phyloP scores from a whole-genome alignment of 164 flowering plant genomes.

The Tinospora cordifolia region DNA sequence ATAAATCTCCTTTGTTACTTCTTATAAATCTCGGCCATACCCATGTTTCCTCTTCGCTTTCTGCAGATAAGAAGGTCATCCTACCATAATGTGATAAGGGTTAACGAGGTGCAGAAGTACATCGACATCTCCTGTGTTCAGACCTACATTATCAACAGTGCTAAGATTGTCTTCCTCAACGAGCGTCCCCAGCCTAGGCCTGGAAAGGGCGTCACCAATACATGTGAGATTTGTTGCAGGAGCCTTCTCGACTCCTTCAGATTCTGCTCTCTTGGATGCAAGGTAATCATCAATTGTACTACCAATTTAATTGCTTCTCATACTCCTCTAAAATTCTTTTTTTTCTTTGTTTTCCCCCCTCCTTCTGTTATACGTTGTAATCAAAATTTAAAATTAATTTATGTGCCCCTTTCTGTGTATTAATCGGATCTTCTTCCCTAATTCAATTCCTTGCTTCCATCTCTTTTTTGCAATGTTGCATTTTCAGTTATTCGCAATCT shows the following conservation, averaged over 20 bases:
- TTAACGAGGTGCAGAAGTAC: constrained; percentile 60
- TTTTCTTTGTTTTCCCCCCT: too few relatives aligned
- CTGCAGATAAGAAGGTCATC: constrained; percentile 71
- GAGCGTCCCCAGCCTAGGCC: constrained; percentile 71
- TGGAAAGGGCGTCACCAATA: constrained; percentile 66
- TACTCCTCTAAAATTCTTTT: too few relatives aligned
- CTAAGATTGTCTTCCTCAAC: constrained; percentile 68
- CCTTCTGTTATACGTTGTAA: too few relatives aligned
- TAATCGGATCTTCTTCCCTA: too few relatives aligned
- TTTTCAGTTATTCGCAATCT: too few relatives aligned
- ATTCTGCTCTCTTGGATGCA: constrained; percentile 82
- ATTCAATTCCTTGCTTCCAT: too few relatives aligned
- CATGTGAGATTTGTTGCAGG: constrained; percentile 61
- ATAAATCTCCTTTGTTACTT: background rate
- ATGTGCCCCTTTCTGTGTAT: too few relatives aligned
- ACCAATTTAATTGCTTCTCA: background rate
- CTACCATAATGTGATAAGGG: constrained; percentile 72
- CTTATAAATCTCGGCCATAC: too few relatives aligned
- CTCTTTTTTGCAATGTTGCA: too few relatives aligned
- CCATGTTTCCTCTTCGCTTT: background rate
- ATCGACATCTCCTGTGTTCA: constrained; percentile 57
- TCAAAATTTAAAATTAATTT: too few relatives aligned
- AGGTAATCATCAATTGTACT: constrained; percentile 29
- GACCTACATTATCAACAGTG: constrained; percentile 74
- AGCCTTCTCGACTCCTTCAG: constrained; percentile 70